These are phyloP conservation scores for Parafenestella ontariensis DNA, from an alignment of 2,329 filamentous ascomycete genomes.

Conservation along the genomic window DNA sequence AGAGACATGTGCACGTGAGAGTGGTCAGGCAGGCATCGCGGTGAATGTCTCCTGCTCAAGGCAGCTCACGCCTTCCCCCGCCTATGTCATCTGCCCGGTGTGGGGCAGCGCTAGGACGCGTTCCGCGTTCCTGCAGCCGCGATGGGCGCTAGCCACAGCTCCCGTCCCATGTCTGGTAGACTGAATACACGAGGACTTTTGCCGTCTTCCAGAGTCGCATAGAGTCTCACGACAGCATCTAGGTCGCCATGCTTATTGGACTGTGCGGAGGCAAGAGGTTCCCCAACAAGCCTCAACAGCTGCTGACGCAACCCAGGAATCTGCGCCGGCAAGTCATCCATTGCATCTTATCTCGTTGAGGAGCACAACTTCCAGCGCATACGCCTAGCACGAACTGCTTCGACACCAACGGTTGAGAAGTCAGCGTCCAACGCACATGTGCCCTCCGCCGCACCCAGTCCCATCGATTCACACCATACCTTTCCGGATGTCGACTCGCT, in stretches of 20 bases:
- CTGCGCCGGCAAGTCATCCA: slow-evolving; percentile 89
- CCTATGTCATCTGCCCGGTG: slow-evolving; percentile 16
- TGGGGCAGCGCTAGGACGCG: slow-evolving; percentile 27
- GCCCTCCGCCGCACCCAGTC: slow-evolving; percentile 25
- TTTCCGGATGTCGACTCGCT: slow-evolving; percentile 67
- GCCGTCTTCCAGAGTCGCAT: background rate
- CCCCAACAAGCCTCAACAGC: background rate
- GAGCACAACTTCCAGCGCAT: slow-evolving; percentile 83
- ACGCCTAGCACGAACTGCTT: slow-evolving; percentile 58
- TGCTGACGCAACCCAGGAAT: slow-evolving; percentile 66
- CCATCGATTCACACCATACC: slow-evolving; percentile 43
- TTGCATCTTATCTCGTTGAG: slow-evolving; percentile 85
- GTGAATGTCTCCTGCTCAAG: slow-evolving; percentile 20
- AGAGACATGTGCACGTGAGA: slow-evolving; percentile 27
- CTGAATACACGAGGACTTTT: too few species aligned
- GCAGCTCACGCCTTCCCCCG: slow-evolving; percentile 8
- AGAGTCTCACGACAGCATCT: background rate
- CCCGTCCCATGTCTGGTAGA: background rate
- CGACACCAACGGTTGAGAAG: slow-evolving; percentile 52
- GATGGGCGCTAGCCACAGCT: slow-evolving; percentile 9
- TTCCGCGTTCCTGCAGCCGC: slow-evolving; percentile 35
- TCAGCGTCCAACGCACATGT: slow-evolving; percentile 50
- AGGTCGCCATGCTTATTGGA: slow-evolving; percentile 71
- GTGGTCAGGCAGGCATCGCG: slow-evolving; percentile 29
- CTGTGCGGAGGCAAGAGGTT: slow-evolving; percentile 61